Percentiles rank a stretch among this genome's conserved stretches.
Evolutionary conservation across 148 eudicot species (phyloP).

Genomic region (Pharnaceum exiguum): DNA sequence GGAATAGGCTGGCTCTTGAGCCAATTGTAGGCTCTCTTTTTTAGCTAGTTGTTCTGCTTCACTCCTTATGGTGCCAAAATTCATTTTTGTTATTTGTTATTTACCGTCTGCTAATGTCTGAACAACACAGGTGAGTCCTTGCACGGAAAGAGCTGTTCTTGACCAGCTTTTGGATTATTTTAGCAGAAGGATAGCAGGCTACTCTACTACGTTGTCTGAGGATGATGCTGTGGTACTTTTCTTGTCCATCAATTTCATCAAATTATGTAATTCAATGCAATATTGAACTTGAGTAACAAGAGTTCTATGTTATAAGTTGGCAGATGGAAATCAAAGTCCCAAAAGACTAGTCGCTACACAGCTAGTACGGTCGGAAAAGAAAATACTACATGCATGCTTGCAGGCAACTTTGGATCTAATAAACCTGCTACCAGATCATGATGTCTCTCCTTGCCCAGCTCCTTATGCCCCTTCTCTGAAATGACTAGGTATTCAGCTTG

Average conservation of each 20-base stretch:
- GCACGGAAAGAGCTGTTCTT: conserved; percentile 86
- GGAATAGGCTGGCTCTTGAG: too few relatives aligned
- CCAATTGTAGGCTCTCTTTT: too few relatives aligned
- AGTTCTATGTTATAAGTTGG: conserved; percentile 46
- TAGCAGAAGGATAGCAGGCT: conserved; percentile 55
- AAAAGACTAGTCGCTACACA: conserved; percentile 89
- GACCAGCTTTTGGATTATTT: conserved; percentile 86
- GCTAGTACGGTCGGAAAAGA: conserved; percentile 91
- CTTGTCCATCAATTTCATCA: background rate
- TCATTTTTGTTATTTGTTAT: too few relatives aligned
- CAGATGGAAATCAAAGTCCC: conserved; percentile 62
- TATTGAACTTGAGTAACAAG: conserved; percentile 7
- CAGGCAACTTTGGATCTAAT: conserved; percentile 61
- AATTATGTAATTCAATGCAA: background rate
- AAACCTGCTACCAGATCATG: conserved; percentile 68
- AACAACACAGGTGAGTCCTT: conserved; percentile 71
- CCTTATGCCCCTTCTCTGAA: conserved; percentile 76
- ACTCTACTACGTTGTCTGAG: conserved; percentile 68
- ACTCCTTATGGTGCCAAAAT: too few relatives aligned
- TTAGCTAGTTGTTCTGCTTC: too few relatives aligned
- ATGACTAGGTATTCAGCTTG: conserved; percentile 54
- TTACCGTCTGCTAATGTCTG: too few relatives aligned
- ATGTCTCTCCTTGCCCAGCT: conserved; percentile 92
- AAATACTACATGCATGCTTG: conserved; percentile 73
- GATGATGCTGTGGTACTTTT: conserved; percentile 72